These are phyloP conservation scores for Gossypium davidsonii DNA, from an alignment of 441 rosid genomes.

Conservation along the genomic window DNA sequence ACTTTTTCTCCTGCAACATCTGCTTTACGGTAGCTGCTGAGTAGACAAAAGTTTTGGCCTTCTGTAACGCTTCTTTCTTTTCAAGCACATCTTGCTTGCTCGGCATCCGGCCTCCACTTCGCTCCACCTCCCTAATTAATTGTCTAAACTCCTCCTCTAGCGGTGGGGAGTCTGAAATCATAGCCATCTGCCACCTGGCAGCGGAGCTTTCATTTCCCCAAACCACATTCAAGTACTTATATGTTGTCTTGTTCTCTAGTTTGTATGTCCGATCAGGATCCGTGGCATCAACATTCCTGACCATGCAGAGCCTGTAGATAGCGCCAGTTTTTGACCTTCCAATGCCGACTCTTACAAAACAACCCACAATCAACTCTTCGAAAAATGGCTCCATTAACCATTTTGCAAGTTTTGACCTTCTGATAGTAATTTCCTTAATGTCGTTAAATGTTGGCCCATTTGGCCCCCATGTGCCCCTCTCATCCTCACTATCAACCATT, in stretches of 20 bases:
- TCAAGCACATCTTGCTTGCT: constrained; percentile 73
- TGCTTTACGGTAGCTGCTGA: constrained; percentile 92
- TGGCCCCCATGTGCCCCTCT: constrained; percentile 46
- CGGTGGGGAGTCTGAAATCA: constrained; percentile 92
- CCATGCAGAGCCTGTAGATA: constrained; percentile 80
- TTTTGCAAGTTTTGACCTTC: constrained; percentile 84
- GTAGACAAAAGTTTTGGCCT: constrained; percentile 63
- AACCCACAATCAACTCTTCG: constrained; percentile 88
- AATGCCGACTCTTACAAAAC: constrained; percentile 91
- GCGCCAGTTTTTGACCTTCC: constrained; percentile 74
- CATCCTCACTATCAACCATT: constrained; percentile 88
- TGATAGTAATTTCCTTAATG: constrained; percentile 72
- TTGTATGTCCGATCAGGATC: constrained; percentile 74
- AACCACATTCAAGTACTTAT: constrained; percentile 69
- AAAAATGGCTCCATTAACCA: constrained; percentile 99
- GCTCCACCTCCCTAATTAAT: constrained; percentile 82
- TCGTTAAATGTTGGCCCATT: constrained; percentile 67
- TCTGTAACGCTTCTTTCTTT: constrained; percentile 73
- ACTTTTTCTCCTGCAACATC: constrained; percentile 94
- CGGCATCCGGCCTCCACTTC: constrained; percentile 74
- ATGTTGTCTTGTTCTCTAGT: constrained; percentile 71
- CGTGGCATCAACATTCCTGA: constrained; percentile 82
- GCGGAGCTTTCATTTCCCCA: constrained; percentile 93
- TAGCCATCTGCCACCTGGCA: constrained; percentile 99
- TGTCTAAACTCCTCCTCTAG: constrained; percentile 79